Percentiles rank a stretch among this genome's conserved stretches.
Evolutionary conservation across 805 yeast species (phyloP).

Genomic region (Millerozyma miso): DNA sequence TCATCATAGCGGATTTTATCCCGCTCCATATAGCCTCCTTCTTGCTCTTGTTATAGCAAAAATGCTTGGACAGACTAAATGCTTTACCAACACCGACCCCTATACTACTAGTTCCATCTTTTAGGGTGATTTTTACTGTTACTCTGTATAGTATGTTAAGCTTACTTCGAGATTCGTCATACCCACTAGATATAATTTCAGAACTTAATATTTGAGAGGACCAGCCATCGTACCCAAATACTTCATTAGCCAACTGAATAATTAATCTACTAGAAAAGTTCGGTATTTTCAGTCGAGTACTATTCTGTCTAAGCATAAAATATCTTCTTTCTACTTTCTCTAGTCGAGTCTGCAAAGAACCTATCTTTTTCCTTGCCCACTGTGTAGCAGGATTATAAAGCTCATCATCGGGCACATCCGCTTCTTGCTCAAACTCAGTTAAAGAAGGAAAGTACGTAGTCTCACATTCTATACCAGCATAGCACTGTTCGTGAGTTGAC

Average conservation of each 20-base stretch:
- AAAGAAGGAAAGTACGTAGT: conserved; percentile 8
- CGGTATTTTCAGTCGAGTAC: background rate
- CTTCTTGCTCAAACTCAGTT: conserved; percentile 12
- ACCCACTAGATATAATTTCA: conserved; percentile 12
- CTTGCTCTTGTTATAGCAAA: conserved; percentile 36
- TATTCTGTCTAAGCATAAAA: background rate
- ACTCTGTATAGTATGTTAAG: conserved; percentile 23
- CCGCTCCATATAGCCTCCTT: conserved; percentile 49
- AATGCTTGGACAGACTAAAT: conserved; percentile 26
- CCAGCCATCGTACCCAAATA: conserved; percentile 60
- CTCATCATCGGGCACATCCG: conserved; percentile 4
- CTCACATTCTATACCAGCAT: conserved; percentile 3
- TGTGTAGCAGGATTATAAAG: conserved; percentile 24
- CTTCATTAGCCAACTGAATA: conserved; percentile 43
- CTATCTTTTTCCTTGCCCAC: conserved; percentile 48
- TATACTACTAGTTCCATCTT: conserved; percentile 41
- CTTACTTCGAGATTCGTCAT: conserved; percentile 17
- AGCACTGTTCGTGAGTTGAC: background rate
- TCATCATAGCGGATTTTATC: conserved; percentile 38
- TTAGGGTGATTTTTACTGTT: conserved; percentile 31
- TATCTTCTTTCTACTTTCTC: background rate
- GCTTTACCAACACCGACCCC: conserved; percentile 39
- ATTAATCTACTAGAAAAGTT: conserved; percentile 17
- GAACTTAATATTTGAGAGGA: conserved; percentile 36
- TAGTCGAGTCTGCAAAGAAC: conserved; percentile 37